These are phyloP conservation scores for Lunularia cruciata DNA, from an alignment of 225 moss, liverwort and hornwort genomes.

Conservation along the genomic window DNA sequence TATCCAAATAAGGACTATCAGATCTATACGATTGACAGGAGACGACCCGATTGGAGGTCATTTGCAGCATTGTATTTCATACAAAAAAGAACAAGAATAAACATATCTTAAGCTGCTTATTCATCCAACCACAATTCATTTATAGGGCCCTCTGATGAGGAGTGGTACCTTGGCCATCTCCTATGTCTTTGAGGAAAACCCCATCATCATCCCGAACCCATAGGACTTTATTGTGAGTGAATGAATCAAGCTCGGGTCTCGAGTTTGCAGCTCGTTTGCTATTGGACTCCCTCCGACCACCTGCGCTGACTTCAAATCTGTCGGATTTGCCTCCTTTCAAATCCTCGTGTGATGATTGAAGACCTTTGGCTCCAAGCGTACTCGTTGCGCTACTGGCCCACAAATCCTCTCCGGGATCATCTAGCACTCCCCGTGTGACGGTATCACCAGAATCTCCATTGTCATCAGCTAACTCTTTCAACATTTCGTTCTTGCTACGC, in stretches of 20 bases:
- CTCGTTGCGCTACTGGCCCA: neutral
- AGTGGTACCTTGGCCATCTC: conserved; percentile 19
- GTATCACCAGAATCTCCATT: neutral
- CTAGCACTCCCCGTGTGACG: neutral
- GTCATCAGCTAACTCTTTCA: too few relatives aligned
- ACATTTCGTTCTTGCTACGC: too few relatives aligned
- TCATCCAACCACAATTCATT: too few relatives aligned
- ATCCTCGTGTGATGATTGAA: neutral
- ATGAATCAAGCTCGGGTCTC: conserved; percentile 15
- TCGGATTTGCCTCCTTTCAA: neutral
- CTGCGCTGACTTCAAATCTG: neutral
- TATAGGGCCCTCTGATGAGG: too few relatives aligned
- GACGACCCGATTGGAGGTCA: neutral
- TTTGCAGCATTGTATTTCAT: neutral
- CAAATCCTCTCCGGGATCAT: neutral
- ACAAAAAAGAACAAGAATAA: too few relatives aligned
- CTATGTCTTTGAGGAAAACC: conserved; percentile 28
- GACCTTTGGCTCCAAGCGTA: neutral
- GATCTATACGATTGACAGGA: neutral
- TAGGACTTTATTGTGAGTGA: conserved; percentile 17
- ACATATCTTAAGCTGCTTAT: too few relatives aligned
- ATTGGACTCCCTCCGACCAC: neutral
- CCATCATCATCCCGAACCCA: conserved; percentile 38
- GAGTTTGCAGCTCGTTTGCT: neutral
- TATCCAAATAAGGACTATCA: neutral